Evolutionary conservation across 441 rosid species (phyloP), one percentile per base, ranked within the genome.

Genomic region (Dalechampia spathulata): DNA sequence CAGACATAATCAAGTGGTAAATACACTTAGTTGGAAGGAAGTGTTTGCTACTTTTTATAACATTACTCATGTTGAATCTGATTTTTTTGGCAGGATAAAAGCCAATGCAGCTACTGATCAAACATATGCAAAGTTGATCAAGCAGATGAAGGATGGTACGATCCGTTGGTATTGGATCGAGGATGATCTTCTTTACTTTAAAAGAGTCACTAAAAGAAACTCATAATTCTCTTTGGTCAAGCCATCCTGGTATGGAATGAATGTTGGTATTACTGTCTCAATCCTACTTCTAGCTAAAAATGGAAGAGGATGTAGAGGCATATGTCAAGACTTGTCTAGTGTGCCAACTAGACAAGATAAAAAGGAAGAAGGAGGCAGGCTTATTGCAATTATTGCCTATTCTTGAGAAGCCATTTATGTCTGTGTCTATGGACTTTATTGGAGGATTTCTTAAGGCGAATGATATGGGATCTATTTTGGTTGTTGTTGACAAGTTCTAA

Each of bases 101-200:
- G 2, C 0, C 0, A 0, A 0, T 6, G 15, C 0, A 0, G 0
- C 2, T 1, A 0, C 17, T 0, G 40, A 43, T 13, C 12, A 0
- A 1, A 1, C 6, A 1, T 56, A 56, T 4, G 4, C 7, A 2
- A 30, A n/a, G 0, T 0, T 44, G 8, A 17, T 43, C 1, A 7
- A 32, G 15, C 30, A 21, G 1, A 34, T 25, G 21, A 6, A n/a
- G 7, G 41, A 26, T 4, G 25, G 36, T 1, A 13, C 19, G 1
- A 6, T 26, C 10, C 0, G 22, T 4, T 0, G 40, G 3, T n/a
- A n/a, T n/a, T n/a, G n/a, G n/a, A n/a, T n/a, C n/a, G n/a, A n/a
- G n/a, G n/a, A n/a, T n/a, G n/a, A n/a, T n/a, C n/a, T n/a, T n/a
- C n/a, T n/a, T n/a, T n/a, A n/a, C n/a, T n/a, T n/a, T 60, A 48